These are phyloP conservation scores for Moesziomyces aphidis DNA, from an alignment of 1,284 basidiomycete species.

Conservation along the genomic window DNA sequence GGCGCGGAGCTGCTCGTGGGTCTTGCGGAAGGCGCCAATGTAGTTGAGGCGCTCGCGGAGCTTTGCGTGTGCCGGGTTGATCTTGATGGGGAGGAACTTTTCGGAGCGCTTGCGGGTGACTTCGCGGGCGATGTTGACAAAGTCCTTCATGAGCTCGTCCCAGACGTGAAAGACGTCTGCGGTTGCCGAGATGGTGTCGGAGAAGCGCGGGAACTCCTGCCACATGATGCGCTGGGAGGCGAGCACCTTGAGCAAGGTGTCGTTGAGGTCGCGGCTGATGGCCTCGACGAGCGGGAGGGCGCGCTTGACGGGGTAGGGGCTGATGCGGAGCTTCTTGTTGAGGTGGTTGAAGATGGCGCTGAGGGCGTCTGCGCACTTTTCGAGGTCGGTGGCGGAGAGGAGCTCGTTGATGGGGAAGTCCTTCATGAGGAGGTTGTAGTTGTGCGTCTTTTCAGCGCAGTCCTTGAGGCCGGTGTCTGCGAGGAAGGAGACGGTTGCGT, in stretches of 20 bases:
- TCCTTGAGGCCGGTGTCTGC: slow-evolving; percentile 95
- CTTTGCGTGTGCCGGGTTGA: slow-evolving; percentile 88
- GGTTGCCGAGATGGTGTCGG: slow-evolving; percentile 81
- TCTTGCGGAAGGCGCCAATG: slow-evolving; percentile 88
- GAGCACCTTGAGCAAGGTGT: slow-evolving; percentile 90
- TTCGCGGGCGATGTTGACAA: slow-evolving; percentile 95
- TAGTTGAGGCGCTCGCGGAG: slow-evolving; percentile 90
- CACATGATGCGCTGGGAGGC: slow-evolving; percentile 90
- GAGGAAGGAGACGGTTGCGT: slow-evolving; percentile 96
- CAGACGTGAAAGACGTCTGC: slow-evolving; percentile 89
- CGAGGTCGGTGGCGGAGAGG: slow-evolving; percentile 92
- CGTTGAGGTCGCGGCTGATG: slow-evolving; percentile 96
- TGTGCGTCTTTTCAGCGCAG: slow-evolving; percentile 62
- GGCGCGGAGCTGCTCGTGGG: slow-evolving; percentile 95
- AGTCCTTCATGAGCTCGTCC: slow-evolving; percentile 98
- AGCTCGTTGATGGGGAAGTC: slow-evolving; percentile 98
- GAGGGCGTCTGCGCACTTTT: slow-evolving; percentile 91
- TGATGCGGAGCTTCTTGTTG: slow-evolving; percentile 85
- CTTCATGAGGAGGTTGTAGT: slow-evolving; percentile 96
- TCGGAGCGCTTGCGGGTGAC: slow-evolving; percentile 90
- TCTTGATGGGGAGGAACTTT: slow-evolving; percentile 97
- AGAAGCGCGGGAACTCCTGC: slow-evolving; percentile 93
- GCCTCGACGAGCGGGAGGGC: slow-evolving; percentile 96
- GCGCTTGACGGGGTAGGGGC: slow-evolving; percentile 92
- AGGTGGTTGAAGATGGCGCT: slow-evolving; percentile 90